Evolutionary conservation across 2,329 filamentous ascomycete species (phyloP).

Genomic region (Aspergillus jensenii): DNA sequence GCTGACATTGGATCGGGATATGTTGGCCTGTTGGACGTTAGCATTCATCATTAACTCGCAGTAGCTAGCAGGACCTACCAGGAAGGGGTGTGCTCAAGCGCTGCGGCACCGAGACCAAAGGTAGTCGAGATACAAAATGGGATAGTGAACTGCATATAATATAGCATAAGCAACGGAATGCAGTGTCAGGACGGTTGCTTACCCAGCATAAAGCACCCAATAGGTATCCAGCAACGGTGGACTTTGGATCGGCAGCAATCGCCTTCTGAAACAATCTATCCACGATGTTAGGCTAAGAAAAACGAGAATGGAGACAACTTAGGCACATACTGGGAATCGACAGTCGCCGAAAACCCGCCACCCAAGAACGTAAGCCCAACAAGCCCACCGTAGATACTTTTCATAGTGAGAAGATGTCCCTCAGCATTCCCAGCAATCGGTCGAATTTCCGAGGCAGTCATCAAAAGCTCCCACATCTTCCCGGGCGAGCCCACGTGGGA

Average conservation of each 20-base stretch:
- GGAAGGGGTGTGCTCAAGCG: conserved; percentile 16
- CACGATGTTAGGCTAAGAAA: no score
- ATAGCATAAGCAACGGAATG: no score
- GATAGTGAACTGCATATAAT: conserved; percentile 18
- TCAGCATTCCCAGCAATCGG: conserved; percentile 27
- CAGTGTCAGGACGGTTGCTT: no score
- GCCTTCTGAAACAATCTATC: conserved; percentile 23
- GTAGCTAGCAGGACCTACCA: neutral
- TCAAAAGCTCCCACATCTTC: conserved; percentile 26
- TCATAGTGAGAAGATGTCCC: conserved; percentile 21
- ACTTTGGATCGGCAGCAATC: conserved; percentile 23
- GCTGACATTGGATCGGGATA: conserved; percentile 21
- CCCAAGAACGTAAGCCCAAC: conserved; percentile 14
- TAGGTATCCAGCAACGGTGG: conserved; percentile 22
- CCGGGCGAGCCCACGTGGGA: conserved; percentile 19
- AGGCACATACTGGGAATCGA: neutral
- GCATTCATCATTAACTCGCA: no score
- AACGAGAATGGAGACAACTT: no score
- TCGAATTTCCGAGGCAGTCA: conserved; percentile 16
- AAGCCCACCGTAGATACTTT: conserved; percentile 21
- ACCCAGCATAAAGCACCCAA: conserved; percentile 22
- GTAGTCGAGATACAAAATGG: conserved; percentile 27
- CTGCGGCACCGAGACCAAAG: conserved; percentile 26
- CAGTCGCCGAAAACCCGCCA: neutral
- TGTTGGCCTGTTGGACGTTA: neutral